These are phyloP conservation scores for Talaromyces rugulosus DNA, from an alignment of 2,329 filamentous ascomycete genomes.

Conservation along the genomic window DNA sequence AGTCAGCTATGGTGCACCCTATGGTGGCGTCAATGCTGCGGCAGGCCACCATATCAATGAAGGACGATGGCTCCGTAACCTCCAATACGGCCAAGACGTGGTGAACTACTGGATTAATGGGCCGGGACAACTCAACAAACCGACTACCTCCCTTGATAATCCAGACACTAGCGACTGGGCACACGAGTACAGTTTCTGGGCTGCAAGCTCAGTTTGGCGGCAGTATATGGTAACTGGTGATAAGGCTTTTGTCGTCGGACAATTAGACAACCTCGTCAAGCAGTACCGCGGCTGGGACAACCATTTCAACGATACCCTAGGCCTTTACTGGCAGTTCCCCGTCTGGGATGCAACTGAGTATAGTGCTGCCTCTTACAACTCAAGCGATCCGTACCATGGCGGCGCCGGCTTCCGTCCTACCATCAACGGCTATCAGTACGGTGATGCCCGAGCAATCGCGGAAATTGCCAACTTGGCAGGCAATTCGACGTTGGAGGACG, in stretches of 20 bases:
- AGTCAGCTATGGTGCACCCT: slow-evolving; percentile 40
- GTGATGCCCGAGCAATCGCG: slow-evolving; percentile 41
- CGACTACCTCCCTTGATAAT: slow-evolving; percentile 12
- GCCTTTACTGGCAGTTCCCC: slow-evolving; percentile 41
- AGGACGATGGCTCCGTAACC: slow-evolving; percentile 43
- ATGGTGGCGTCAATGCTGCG: slow-evolving; percentile 42
- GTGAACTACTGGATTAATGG: slow-evolving; percentile 22
- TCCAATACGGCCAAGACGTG: slow-evolving; percentile 43
- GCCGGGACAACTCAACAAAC: not conserved
- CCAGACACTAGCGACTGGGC: slow-evolving; percentile 36
- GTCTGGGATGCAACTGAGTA: slow-evolving; percentile 44
- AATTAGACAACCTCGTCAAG: slow-evolving; percentile 32
- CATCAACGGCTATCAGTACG: slow-evolving; percentile 44
- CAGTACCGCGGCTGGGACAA: slow-evolving; percentile 39
- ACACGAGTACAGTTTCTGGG: slow-evolving; percentile 42
- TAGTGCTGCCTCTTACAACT: slow-evolving; percentile 43
- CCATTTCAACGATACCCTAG: slow-evolving; percentile 24
- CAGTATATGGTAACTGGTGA: slow-evolving; percentile 42
- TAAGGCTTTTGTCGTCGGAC: slow-evolving; percentile 23
- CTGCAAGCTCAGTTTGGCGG: slow-evolving; percentile 40
- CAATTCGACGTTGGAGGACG: slow-evolving; percentile 15
- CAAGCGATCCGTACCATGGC: slow-evolving; percentile 39
- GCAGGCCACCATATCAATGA: slow-evolving; percentile 43
- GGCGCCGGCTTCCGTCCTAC: slow-evolving; percentile 41
- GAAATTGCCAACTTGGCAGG: slow-evolving; percentile 32